These are phyloP conservation scores for Eucommia ulmoides DNA, from an alignment of 257 asterid genomes.

Conservation along the genomic window DNA sequence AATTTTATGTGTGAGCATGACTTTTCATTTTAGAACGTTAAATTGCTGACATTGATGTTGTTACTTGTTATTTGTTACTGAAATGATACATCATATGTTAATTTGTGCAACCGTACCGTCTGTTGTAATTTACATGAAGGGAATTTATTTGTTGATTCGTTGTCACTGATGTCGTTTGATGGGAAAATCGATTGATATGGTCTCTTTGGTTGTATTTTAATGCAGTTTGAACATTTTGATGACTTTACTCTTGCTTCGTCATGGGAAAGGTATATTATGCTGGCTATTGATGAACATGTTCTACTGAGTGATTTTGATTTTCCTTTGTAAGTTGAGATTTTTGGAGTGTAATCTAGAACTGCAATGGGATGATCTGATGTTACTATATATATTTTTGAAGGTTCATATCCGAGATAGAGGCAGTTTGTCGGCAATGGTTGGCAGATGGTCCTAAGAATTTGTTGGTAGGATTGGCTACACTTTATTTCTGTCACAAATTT, in stretches of 20 bases:
- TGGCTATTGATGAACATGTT: too few relatives aligned
- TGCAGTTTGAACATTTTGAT: constrained; percentile 82
- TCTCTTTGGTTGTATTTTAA: constrained; percentile 5
- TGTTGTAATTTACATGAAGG: too few relatives aligned
- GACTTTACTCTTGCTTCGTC: constrained; percentile 88
- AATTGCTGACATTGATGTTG: too few relatives aligned
- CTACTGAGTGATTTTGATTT: neutral
- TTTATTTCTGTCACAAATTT: constrained; percentile 2
- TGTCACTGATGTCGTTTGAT: too few relatives aligned
- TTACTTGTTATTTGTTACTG: too few relatives aligned
- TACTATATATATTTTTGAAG: constrained; percentile 18
- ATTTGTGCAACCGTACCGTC: too few relatives aligned
- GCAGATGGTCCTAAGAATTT: constrained; percentile 70
- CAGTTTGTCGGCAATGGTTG: constrained; percentile 82
- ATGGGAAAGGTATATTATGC: constrained; percentile 71
- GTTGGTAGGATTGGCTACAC: constrained; percentile 33
- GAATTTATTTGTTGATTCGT: too few relatives aligned
- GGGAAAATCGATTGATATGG: too few relatives aligned
- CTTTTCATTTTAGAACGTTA: too few relatives aligned
- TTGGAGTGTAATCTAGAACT: neutral
- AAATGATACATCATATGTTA: too few relatives aligned
- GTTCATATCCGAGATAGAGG: constrained; percentile 90
- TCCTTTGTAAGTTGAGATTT: neutral
- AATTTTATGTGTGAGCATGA: too few relatives aligned
- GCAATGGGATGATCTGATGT: neutral